Base-by-base conservation (phyloP, 139 green algal species). In the Micromonas pusilla region DNA sequence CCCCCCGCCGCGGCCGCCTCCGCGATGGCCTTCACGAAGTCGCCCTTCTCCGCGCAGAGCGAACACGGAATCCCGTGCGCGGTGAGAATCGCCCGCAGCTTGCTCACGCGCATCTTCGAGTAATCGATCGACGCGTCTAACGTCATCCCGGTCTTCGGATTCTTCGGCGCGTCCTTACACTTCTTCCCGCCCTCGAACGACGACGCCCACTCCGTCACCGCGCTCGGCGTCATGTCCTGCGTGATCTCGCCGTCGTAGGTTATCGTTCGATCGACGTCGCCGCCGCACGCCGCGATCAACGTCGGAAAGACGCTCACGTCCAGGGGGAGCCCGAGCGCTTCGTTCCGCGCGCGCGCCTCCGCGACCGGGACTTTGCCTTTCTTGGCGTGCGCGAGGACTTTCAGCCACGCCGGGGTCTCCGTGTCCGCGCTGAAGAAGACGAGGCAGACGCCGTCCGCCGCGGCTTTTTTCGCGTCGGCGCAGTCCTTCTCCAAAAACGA, bases 21-120 rank as follows among this genome's bases (percentile, higher is more conserved):
- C n/a, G 36, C 19, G 5, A 75, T 60, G 16, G 68, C 68, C 20
- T 34, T 31, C 2, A 75, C 68, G 68, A 75, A 75, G 62, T 75
- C 68, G 2, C 37, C 31, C 38, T 75, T 75, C 68, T 75, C 68
- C 21, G 30, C 31, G 37, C 68, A 75, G 23, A 39, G 30, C 38
- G 28, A 13, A 36, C 68, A 75, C 37, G 68, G 38, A 60, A 75
- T 62, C 4, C 19, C 23, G 68, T 75, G 37, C 68, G 37, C 68
- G 25, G 19, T n/a, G 21, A 75, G 30, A 3, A 75, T 38, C 68
- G 68, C 68, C 30, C 53, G 52, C 20, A 75, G 30, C 37, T 75
- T 38, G 6, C 21, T 28, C 20, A 75, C 37, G 4, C 31, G 26
- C 68, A 75, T 75, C 68, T 75, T 75, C n/a, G 20, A 32, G n/a